A percentile compares a stretch with the other conserved stretches of the same genome.
phyloP scores from a whole-genome alignment of 2,329 filamentous ascomycete genomes.

The Colletotrichum spinosum region DNA sequence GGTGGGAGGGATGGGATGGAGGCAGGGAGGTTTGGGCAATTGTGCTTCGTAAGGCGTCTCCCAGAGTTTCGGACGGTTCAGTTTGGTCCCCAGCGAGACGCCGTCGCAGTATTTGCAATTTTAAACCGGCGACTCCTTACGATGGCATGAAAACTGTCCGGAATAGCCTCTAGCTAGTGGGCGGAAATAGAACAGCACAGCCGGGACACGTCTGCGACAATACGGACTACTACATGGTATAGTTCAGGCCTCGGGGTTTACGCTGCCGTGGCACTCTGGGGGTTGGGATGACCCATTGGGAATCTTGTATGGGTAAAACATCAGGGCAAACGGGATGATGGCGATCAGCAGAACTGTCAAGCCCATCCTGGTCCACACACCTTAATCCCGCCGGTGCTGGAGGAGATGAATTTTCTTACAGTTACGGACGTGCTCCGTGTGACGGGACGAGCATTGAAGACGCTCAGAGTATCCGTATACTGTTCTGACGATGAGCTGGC shows the following conservation, averaged over 20 bases:
- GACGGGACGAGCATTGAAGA: background rate
- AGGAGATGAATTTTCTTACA: background rate
- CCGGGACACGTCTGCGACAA: too few species aligned
- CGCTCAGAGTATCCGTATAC: too few species aligned
- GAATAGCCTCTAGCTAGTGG: too few species aligned
- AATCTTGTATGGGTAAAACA: conserved; percentile 22
- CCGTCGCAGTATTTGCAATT: too few species aligned
- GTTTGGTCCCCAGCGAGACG: too few species aligned
- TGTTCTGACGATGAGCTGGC: too few species aligned
- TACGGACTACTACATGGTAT: too few species aligned
- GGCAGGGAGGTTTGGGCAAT: conserved; percentile 4
- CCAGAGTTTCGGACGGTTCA: too few species aligned
- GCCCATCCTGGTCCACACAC: conserved; percentile 28
- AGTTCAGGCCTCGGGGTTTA: too few species aligned
- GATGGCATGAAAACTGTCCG: background rate
- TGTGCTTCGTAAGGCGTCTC: too few species aligned
- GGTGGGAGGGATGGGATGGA: conserved; percentile 7
- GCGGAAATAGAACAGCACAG: background rate
- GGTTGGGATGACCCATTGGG: conserved; percentile 20
- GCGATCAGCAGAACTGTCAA: conserved; percentile 24
- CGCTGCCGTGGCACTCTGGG: too few species aligned
- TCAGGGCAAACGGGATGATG: conserved; percentile 14
- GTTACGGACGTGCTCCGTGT: background rate
- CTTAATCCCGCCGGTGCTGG: conserved; percentile 26
- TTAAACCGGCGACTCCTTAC: background rate